Evolutionary conservation across 2,329 filamentous ascomycete genomes (phyloP), one percentile per base, ranked within the genome.

Genomic region (Cladophialophora chaetospira): DNA sequence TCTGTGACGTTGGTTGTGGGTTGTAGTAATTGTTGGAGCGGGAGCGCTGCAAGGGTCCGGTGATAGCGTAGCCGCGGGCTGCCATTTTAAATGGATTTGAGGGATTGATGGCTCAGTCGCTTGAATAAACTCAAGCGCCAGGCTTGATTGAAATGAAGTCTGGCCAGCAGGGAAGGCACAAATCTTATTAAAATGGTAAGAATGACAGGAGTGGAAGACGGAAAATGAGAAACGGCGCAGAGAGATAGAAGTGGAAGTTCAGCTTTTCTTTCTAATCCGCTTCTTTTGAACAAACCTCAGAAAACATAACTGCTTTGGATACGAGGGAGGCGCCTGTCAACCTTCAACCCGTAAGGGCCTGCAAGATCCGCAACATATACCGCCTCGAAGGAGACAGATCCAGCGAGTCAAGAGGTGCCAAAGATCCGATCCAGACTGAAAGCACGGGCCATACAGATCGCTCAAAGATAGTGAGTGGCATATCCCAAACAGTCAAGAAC

Each of bases 21-120:
- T 46, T 45, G 28, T 53, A 53, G 40, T 53, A 53, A 19, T 40
- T 15, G 33, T 53, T 53, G 19, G 50, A 53, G n/a, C 19, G 31
- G 8, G 47, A 50, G 19, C 28, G 36, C 21, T 38, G 46, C 19
- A 38, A 33, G 3, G 50, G 50, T 11, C 50, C 50, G 29, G 17
- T 28, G 28, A 53, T 46, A 3, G 45, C 50, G 26, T 33, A 46
- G 26, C 25, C 38, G 13, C 23, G 9, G 28, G 40, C n/a, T 35
- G 50, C 28, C 50, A 53, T 53, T 11, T 23, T 45, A 19, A 10
- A 40, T 15, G 15, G n/a, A n/a, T n/a, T n/a, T n/a, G n/a, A n/a
- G n/a, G n/a, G n/a, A n/a, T n/a, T n/a, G n/a, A n/a, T n/a, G n/a
- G n/a, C n/a, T n/a, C n/a, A n/a, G n/a, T n/a, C n/a, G n/a, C n/a